Conservation (phyloP, 495 filamentous ascomycete species). For the Xylaria grammica region DNA sequence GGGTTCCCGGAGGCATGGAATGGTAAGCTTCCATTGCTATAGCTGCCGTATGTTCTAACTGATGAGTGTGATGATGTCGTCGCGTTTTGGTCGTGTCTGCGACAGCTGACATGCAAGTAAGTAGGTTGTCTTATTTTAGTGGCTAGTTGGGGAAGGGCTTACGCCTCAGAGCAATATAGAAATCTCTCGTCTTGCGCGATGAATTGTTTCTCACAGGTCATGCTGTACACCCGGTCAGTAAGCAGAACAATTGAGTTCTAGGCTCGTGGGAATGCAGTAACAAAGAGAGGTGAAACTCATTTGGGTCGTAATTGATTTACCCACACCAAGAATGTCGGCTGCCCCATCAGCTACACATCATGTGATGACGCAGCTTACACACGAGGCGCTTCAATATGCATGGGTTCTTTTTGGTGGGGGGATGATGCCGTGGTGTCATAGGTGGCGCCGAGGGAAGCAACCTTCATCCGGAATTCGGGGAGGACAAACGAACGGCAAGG, state of each 20-base stretch:
- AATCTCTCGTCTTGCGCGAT: conserved; percentile 47
- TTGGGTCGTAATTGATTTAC: conserved; percentile 16
- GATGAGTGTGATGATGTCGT: conserved; percentile 35
- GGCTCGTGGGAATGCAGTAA: conserved; percentile 48
- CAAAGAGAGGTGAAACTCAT: conserved; percentile 13
- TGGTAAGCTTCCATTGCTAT: conserved; percentile 38
- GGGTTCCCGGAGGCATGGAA: conserved; percentile 41
- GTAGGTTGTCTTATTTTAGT: conserved; percentile 25
- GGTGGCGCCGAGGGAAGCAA: conserved; percentile 22
- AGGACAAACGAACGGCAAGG: conserved; percentile 19
- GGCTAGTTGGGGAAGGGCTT: conserved; percentile 36
- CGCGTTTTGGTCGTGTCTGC: conserved; percentile 47
- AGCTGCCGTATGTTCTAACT: conserved; percentile 28
- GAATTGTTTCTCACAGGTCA: conserved; percentile 60
- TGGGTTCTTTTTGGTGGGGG: conserved; percentile 13
- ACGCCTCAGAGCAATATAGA: conserved; percentile 57
- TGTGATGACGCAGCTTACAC: conserved; percentile 47
- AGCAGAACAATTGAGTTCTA: conserved; percentile 29
- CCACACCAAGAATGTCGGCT: conserved; percentile 31
- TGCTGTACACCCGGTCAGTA: conserved; percentile 40
- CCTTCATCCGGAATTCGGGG: conserved; percentile 1
- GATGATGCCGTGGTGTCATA: background rate
- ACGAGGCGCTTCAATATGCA: conserved; percentile 41
- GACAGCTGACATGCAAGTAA: conserved; percentile 45
- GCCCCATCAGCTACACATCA: conserved; percentile 47